Evolutionary conservation across 768 basidiomycete species (phyloP).

Genomic region (Russula olivacea): DNA sequence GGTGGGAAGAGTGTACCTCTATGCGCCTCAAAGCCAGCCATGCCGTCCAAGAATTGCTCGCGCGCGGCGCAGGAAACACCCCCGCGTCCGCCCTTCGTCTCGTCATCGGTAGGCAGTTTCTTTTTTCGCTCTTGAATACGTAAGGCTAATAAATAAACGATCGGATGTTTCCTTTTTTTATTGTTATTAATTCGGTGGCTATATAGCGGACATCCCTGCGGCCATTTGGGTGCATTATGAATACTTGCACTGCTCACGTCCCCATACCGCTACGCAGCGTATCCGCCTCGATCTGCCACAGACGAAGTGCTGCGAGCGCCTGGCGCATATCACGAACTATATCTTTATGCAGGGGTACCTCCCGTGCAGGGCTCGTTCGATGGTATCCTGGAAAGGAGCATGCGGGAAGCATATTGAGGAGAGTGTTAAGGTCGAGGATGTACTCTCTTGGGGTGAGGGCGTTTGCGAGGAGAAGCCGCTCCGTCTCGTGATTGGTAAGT

Average conservation of each 20-base stretch:
- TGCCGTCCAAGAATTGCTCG: slow-evolving; percentile 34
- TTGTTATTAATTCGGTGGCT: not conserved
- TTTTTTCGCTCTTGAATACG: not conserved
- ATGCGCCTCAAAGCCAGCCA: slow-evolving; percentile 35
- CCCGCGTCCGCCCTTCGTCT: slow-evolving; percentile 42
- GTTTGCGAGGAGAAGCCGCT: slow-evolving; percentile 36
- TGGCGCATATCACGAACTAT: slow-evolving; percentile 46
- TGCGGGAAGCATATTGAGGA: slow-evolving; percentile 36
- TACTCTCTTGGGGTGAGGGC: slow-evolving; percentile 33
- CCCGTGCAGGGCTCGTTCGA: slow-evolving; percentile 32
- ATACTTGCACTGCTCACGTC: slow-evolving; percentile 33
- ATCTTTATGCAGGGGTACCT: slow-evolving; percentile 40
- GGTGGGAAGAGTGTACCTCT: slow-evolving; percentile 42
- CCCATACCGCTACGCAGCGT: slow-evolving; percentile 38
- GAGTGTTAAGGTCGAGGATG: slow-evolving; percentile 27
- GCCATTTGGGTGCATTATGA: slow-evolving; percentile 43
- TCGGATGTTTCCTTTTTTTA: not conserved
- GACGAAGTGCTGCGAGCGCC: slow-evolving; percentile 32
- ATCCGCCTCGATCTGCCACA: slow-evolving; percentile 36
- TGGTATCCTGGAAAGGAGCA: slow-evolving; percentile 39
- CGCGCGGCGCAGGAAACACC: slow-evolving; percentile 38
- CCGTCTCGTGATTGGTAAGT: slow-evolving; percentile 36
- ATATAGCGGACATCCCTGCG: slow-evolving; percentile 37
- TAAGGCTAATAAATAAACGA: not conserved
- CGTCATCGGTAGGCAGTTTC: slow-evolving; percentile 36